Evolutionary conservation across 352 stramenopile species (phyloP).

Genomic region (Thalassiosira exigua): DNA sequence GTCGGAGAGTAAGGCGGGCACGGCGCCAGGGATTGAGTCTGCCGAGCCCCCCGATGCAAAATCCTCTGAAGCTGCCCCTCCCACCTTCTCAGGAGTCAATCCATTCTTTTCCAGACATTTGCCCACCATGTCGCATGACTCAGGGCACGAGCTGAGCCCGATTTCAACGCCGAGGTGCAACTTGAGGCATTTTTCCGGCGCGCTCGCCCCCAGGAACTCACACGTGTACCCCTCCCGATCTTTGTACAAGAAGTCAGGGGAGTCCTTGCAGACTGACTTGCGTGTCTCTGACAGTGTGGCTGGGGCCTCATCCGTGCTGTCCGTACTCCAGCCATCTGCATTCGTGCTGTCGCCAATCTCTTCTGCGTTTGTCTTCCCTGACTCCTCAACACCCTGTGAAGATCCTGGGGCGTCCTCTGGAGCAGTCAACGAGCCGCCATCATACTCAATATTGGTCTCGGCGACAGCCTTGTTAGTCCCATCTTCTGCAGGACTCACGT

Average conservation of each 20-base stretch:
- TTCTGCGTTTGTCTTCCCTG: neutral
- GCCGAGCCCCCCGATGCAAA: too few species aligned
- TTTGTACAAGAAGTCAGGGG: conserved; percentile 32
- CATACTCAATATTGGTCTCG: too few species aligned
- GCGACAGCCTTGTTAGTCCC: too few species aligned
- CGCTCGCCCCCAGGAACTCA: conserved; percentile 17
- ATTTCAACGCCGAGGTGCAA: conserved; percentile 17
- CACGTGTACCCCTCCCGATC: conserved; percentile 12
- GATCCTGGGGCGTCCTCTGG: neutral
- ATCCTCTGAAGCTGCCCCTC: too few species aligned
- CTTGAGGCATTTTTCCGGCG: conserved; percentile 19
- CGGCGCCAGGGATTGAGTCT: too few species aligned
- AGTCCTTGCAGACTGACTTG: conserved; percentile 19
- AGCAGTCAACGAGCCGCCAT: neutral
- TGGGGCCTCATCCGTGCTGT: neutral
- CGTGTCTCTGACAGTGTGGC: neutral
- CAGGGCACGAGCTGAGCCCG: conserved; percentile 23
- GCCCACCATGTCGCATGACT: conserved; percentile 22
- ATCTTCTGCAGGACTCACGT: too few species aligned
- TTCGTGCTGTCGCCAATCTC: neutral
- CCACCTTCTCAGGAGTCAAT: neutral
- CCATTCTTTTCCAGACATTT: conserved; percentile 26
- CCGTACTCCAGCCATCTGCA: neutral
- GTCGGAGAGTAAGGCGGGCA: too few species aligned
- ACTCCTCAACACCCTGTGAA: neutral